phyloP scores from a whole-genome alignment of 129 eudicot species.

The Calendula officinalis region DNA sequence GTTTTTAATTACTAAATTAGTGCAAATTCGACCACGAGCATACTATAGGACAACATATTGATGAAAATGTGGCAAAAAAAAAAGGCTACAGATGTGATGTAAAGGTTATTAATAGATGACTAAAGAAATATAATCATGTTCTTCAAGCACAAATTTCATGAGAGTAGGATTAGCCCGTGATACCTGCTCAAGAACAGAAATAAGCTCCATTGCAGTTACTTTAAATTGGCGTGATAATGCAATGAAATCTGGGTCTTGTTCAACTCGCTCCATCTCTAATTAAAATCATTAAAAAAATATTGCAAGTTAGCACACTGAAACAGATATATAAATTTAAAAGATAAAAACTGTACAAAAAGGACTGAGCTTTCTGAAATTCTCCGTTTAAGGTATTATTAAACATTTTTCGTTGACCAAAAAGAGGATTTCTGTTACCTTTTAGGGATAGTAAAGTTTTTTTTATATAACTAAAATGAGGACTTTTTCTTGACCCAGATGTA shows the following conservation, averaged over 20 bases:
- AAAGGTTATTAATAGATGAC: background rate
- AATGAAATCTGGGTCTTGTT: conserved; percentile 87
- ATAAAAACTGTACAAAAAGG: too few relatives aligned
- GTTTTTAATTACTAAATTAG: background rate
- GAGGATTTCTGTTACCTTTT: too few relatives aligned
- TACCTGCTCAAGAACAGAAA: conserved; percentile 98
- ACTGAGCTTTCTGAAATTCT: too few relatives aligned
- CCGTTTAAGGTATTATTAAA: too few relatives aligned
- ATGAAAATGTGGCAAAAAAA: conserved; percentile 5
- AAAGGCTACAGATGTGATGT: background rate
- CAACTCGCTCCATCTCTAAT: conserved; percentile 93
- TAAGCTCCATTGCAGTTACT: conserved; percentile 91
- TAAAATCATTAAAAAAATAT: conserved; percentile 29
- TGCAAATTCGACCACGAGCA: conserved; percentile 9
- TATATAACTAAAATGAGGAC: too few relatives aligned
- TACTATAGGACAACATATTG: conserved; percentile 3
- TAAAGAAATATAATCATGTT: background rate
- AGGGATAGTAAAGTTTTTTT: too few relatives aligned
- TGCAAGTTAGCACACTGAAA: conserved; percentile 22
- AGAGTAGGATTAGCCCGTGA: conserved; percentile 12
- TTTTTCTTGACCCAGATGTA: too few relatives aligned
- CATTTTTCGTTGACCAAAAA: too few relatives aligned
- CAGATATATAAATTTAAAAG: background rate
- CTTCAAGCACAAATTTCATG: background rate
- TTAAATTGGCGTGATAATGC: conserved; percentile 89